Evolutionary conservation across 139 green algal genomes (phyloP), one percentile per base, ranked within the genome.

Genomic region (Monoraphidium neglectum): DNA sequence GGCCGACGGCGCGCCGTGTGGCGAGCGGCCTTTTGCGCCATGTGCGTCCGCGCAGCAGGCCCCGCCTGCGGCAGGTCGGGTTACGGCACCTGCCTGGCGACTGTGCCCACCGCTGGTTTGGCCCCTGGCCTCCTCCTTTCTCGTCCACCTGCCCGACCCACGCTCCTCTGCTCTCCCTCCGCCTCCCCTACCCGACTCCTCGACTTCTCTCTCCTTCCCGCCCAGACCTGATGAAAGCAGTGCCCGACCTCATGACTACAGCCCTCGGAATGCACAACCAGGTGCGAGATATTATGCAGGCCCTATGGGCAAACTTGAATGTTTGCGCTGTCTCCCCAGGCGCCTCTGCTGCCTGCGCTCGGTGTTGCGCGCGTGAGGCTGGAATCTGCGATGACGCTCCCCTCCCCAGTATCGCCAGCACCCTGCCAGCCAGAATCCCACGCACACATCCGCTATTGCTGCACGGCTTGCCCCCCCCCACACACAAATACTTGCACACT

Each of bases 151-250:
- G 18, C 18, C 51, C 21, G 51, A 18, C 51, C 18, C 21, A 18
- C 21, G 51, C 21, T 60, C 18, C 51, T 60, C 51, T 60, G 51
- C 21, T 60, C 18, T 21, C 51, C 51, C 21, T 18, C 21, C 21
- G 51, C 51, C 51, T 21, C 21, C 18, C 21, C 18, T 28, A 28
- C 51, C 21, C 21, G 51, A 21, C 21, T 28, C 18, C 21, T 28
- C 51, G 21, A 60, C 18, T 65, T 67, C 12, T n/a, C 16, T 28
- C 6, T 33, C 23, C 26, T 30, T 15, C 40, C 33, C 15, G 24
- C 3, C 40, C 82, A 85, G 83, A 84, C 56, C 62, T 88, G 35
- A 88, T 88, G 83, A 82, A 83, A 70, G 60, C 69, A 38, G 46
- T 33, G 35, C 83, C 83, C 13, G 71, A 80, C 49, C 76, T 82